Base-by-base conservation (phyloP, 768 basidiomycete genomes). In the Tephrocybe sp. region DNA sequence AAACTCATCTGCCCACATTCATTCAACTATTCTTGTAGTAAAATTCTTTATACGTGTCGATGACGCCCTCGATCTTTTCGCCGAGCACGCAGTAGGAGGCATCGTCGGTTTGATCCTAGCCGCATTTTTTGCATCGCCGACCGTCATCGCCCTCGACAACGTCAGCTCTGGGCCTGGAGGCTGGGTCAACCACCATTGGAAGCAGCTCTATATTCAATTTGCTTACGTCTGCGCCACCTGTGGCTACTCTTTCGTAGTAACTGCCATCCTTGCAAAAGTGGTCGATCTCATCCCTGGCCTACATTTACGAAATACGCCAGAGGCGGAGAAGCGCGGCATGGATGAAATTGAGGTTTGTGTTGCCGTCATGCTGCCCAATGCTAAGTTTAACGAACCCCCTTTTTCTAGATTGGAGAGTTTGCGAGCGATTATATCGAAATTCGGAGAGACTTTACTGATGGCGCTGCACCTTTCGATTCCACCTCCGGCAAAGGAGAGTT, bases 61-160 rank as follows among this genome's bases (percentile, higher is more conserved):
- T 63, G 94, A 96, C 62, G 84, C 92, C 0, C 84, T 97, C 44
- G 94, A 98, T 76, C 79, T 94, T 39, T 95, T 92, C 65, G 92
- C 93, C 14, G 85, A 91, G 60, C 94, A 97, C 72, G 94, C 87
- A 33, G 70, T 95, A 35, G 92, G 91, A 6, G 90, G 92, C 20
- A 80, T 90, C 35, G 68, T 89, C 45, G 93, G 91, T 38, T 75
- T 89, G 13, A 63, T 91, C 42, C 56, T 77, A 57, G 92, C 88
- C 50, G 91, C 70, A 13, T 76, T 94, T 59, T 92, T 94, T 59
- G 92, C 85, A 13, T 80, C 85, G 17, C 68, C 69, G 5, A 69
- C 71, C 6, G 74, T 93, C 44, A 83, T 85, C 19, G 72, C 73
- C 12, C 72, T 89, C 52, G 91, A 94, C 60, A 88, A 81, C 19